A percentile compares a stretch with the other conserved stretches of the same genome.
Conservation (phyloP, 2,329 filamentous ascomycete genomes). For the Aspergillus jensenii region DNA sequence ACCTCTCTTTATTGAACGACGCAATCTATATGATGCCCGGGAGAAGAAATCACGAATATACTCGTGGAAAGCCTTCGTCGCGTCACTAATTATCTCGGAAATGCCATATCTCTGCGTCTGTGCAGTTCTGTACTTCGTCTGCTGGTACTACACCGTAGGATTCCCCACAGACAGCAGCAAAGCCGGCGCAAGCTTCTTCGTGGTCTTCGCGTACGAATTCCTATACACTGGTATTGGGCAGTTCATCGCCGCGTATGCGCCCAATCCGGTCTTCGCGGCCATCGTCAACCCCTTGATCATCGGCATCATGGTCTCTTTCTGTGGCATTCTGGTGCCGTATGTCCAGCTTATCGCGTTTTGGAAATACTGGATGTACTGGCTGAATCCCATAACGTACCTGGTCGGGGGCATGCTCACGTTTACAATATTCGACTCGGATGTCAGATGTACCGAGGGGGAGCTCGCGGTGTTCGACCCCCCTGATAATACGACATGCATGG, state of each 20-base stretch:
- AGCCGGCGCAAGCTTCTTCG: conserved; percentile 57
- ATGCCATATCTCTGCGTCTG: conserved; percentile 48
- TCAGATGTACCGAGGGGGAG: conserved; percentile 51
- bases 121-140: conserved; percentile 48
- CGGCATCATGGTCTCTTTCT: conserved; percentile 68
- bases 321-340: conserved; percentile 69
- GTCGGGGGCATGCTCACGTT: conserved; percentile 59
- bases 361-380: conserved; percentile 63
- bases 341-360: conserved; percentile 64
- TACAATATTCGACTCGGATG: conserved; percentile 46
- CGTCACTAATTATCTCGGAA: conserved; percentile 51
- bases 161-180: not conserved
- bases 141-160: conserved; percentile 52
- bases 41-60: conserved; percentile 66
- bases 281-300: conserved; percentile 76
- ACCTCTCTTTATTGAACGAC: conserved; percentile 58
- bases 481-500: too few relatives aligned
- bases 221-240: conserved; percentile 59
- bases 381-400: conserved; percentile 63
- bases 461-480: conserved; percentile 46
- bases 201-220: conserved; percentile 50
- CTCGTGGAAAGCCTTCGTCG: conserved; percentile 60
- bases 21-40: conserved; percentile 59
- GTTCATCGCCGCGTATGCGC: conserved; percentile 76
- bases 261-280: conserved; percentile 64